Evolutionary conservation across 2,329 filamentous ascomycete species (phyloP).

Genomic region (Gyromitra esculenta): DNA sequence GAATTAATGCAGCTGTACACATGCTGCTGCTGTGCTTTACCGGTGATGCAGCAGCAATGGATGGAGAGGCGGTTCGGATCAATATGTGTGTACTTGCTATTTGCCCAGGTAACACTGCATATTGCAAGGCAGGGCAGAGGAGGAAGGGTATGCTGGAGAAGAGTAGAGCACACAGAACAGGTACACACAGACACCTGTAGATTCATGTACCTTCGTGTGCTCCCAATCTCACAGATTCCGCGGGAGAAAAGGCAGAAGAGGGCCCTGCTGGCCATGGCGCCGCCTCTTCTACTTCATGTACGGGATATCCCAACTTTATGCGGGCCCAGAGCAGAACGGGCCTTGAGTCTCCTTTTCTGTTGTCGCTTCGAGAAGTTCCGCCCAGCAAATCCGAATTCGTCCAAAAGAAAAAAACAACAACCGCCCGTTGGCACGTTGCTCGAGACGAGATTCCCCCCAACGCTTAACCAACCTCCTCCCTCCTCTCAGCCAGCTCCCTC

Average conservation of each 20-base stretch:
- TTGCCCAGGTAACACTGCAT: background rate
- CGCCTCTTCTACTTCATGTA: conserved; percentile 7
- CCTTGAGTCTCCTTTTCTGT: conserved; percentile 8
- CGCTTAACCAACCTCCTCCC: conserved; percentile 8
- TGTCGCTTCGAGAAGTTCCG: conserved; percentile 13
- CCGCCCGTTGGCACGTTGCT: conserved; percentile 14
- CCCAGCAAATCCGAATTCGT: conserved; percentile 26
- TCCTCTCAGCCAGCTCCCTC: conserved; percentile 1
- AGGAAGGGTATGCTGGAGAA: background rate
- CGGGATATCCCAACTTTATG: conserved; percentile 27
- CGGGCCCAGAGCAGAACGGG: conserved; percentile 7
- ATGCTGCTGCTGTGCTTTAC: background rate
- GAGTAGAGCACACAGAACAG: too few relatives aligned
- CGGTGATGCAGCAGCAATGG: background rate
- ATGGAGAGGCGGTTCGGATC: background rate
- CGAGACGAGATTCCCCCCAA: background rate
- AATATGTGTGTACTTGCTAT: background rate
- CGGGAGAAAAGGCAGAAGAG: conserved; percentile 1
- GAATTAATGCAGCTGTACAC: background rate
- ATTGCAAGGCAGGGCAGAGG: background rate
- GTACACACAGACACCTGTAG: too few relatives aligned
- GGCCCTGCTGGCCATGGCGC: background rate
- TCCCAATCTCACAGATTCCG: background rate
- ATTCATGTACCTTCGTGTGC: too few relatives aligned
- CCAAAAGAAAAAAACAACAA: conserved; percentile 28